Evolutionary conservation across 164 flowering plant species (phyloP), one percentile per base, ranked within the genome.

Genomic region (Paratinospora sagittata): DNA sequence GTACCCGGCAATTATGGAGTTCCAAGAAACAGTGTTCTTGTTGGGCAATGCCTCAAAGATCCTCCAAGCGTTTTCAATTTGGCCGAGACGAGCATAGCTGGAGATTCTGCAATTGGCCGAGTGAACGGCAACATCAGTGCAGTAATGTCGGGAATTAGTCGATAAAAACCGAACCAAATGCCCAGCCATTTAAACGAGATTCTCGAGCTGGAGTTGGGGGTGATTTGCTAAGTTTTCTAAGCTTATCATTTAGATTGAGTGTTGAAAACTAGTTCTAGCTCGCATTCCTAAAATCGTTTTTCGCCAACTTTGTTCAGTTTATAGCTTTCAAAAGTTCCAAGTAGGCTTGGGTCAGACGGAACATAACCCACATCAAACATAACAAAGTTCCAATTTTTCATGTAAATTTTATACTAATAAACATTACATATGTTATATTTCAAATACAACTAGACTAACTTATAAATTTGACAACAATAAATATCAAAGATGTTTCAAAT

Each of bases 1-100:
- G 63, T 86, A 89, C 19, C 84, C 88, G 62, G 85, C 79, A 21
- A 90, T 72, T 3, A 88, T 84, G 0, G 90, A 73, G 79, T 90
- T 90, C 93, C 96, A 90, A 0, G 91, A 80, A 26, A 74, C 75
- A 12, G 86, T 68, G 55, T 62, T 71, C 72, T 79, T 86, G 24
- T 72, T 0, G 4, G 81, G 85, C 81, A 85, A 78, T 74, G 75
- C 72, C 62, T 90, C 89, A 47, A 90, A 90, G 68, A 88, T 76
- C 65, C 67, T 77, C 12, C 91, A 78, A 2, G 96, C 93, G 63
- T 61, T 58, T 21, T 85, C 81, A 27, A 88, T 81, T 72, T 83
- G 81, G 27, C 92, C 92, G 6, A 83, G 45, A 3, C 89, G 86
- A 2, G 84, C 81, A 70, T 65, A 84, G 0, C 68, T 80, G 2